These are phyloP conservation scores for Coniochaeta sp. DNA, from an alignment of 2,329 filamentous ascomycete species.

Conservation along the genomic window DNA sequence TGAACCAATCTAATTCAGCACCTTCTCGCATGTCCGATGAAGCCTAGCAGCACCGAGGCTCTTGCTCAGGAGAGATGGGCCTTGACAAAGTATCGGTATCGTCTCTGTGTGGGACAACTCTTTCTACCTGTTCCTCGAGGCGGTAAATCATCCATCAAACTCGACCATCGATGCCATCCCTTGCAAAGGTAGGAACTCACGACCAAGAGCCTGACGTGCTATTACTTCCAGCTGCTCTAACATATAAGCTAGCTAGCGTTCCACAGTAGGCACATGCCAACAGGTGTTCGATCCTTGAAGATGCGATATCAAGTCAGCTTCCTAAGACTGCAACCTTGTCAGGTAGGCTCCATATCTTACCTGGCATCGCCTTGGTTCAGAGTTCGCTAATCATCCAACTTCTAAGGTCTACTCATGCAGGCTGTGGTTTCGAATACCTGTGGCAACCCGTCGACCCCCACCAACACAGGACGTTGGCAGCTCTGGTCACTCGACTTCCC, in stretches of 20 bases:
- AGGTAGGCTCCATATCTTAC: no score
- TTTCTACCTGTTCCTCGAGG: neutral
- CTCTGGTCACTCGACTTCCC: constrained; percentile 6
- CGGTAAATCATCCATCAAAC: neutral
- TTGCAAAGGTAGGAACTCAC: neutral
- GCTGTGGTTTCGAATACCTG: neutral
- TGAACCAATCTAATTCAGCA: neutral
- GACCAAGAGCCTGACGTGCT: neutral
- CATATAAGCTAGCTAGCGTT: no score
- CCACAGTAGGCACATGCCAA: no score
- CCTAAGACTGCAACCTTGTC: no score
- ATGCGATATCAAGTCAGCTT: no score
- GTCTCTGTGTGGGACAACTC: neutral
- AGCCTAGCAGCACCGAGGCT: neutral
- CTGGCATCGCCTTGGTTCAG: no score
- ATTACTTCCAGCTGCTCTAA: no score
- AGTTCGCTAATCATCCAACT: no score
- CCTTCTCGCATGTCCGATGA: neutral
- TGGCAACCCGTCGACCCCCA: neutral
- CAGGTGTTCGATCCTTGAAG: no score
- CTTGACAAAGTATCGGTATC: neutral
- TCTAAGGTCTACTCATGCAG: no score
- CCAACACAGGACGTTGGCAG: neutral
- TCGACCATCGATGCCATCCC: neutral
- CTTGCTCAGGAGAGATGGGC: neutral